Percentiles rank a stretch among this genome's conserved stretches.
These are phyloP conservation scores for Hyphopichia fennica DNA, from an alignment of 1,139 yeast genomes.

Conservation along the genomic window DNA sequence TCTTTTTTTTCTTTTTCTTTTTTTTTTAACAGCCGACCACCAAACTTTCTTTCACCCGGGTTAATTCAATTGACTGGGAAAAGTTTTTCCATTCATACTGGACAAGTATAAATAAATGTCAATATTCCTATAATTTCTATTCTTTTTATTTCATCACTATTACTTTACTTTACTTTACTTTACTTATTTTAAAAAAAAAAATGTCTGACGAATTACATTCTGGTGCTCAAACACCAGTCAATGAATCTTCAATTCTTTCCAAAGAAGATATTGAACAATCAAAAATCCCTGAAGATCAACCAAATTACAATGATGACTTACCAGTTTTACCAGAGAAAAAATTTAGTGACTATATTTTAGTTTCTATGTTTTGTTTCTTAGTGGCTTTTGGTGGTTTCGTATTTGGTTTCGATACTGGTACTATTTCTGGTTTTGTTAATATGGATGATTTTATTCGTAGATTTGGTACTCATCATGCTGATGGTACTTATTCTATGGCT, in stretches of 20 bases:
- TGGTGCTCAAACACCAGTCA: constrained; percentile 37
- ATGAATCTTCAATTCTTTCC: constrained; percentile 26
- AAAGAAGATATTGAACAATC: constrained; percentile 19
- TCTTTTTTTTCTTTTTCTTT: background rate
- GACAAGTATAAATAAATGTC: background rate
- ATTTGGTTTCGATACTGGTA: constrained; percentile 76
- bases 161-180: background rate
- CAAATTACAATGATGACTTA: constrained; percentile 6
- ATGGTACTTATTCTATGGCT: constrained; percentile 35
- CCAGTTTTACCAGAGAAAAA: constrained; percentile 29
- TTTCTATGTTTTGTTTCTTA: constrained; percentile 38
- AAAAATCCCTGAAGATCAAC: background rate
- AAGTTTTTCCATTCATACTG: too few relatives aligned
- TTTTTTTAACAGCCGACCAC: background rate
- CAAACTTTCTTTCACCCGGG: background rate
- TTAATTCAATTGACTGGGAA: background rate
- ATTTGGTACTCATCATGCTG: constrained; percentile 42
- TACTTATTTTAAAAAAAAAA: background rate
- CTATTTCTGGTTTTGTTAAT: constrained; percentile 66
- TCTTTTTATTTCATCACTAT: background rate
- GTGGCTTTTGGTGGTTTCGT: constrained; percentile 67
- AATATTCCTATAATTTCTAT: background rate
- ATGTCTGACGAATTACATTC: constrained; percentile 25
- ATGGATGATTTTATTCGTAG: constrained; percentile 50
- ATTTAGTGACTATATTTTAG: constrained; percentile 29